Percentiles rank a stretch among this genome's conserved stretches.
Evolutionary conservation across 1,284 basidiomycete species (phyloP).

Genomic region (Chiua sp.): DNA sequence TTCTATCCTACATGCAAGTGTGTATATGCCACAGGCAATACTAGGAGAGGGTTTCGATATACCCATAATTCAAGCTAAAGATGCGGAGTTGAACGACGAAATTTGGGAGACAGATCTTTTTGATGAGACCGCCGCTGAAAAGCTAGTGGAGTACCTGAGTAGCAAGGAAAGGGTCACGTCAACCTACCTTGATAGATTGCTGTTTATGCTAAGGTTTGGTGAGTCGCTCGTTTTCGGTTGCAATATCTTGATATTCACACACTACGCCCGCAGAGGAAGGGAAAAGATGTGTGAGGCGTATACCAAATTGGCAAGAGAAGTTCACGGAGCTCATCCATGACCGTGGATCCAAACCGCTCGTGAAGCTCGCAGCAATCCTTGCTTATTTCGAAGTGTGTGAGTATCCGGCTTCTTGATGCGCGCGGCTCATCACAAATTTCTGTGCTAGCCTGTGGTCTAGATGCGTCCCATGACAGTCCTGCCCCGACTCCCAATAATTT

Average conservation of each 20-base stretch:
- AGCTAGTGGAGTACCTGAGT: conserved; percentile 16
- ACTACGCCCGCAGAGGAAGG: conserved; percentile 25
- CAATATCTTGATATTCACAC: background rate
- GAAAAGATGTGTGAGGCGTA: conserved; percentile 19
- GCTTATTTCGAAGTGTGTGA: conserved; percentile 33
- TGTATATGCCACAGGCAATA: conserved; percentile 28
- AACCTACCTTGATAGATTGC: conserved; percentile 29
- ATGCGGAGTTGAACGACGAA: conserved; percentile 1
- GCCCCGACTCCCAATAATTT: background rate
- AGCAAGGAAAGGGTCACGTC: conserved; percentile 16
- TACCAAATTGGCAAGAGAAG: conserved; percentile 13
- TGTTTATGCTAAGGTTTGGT: conserved; percentile 34
- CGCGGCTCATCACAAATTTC: too few species aligned
- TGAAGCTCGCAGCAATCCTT: conserved; percentile 26
- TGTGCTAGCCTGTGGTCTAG: conserved; percentile 12
- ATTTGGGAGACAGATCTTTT: conserved; percentile 34
- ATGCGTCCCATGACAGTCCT: background rate
- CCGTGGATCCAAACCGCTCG: conserved; percentile 7
- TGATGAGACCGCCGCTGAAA: conserved; percentile 24
- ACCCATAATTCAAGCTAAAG: conserved; percentile 13
- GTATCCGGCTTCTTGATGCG: conserved; percentile 1
- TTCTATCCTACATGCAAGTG: conserved; percentile 32
- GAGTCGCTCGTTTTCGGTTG: background rate
- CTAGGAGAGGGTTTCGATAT: conserved; percentile 35
- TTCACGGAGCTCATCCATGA: conserved; percentile 17